Evolutionary conservation across 2,329 filamentous ascomycete species (phyloP).

Genomic region (Penicillium digitatum): DNA sequence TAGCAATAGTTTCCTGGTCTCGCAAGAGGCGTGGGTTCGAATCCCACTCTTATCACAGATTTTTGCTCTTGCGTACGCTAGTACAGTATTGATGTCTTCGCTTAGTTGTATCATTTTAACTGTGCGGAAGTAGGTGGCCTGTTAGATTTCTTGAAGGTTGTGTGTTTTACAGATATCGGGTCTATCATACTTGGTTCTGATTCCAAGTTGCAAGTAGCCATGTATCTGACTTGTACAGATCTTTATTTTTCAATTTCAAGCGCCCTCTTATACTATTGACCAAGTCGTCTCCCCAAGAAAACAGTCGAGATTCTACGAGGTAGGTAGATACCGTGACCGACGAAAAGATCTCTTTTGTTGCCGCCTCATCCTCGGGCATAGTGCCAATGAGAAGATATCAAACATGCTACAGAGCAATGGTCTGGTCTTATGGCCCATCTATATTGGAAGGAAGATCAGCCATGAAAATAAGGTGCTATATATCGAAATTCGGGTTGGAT

Average conservation of each 20-base stretch:
- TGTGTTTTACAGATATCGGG: neutral
- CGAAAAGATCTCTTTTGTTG: neutral
- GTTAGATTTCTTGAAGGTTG: neutral
- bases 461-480: neutral
- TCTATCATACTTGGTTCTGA: neutral
- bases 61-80: no score
- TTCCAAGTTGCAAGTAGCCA: neutral
- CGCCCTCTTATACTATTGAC: neutral
- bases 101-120: neutral
- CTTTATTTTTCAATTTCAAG: neutral
- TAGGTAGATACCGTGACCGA: neutral
- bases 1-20: constrained; percentile 12
- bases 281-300: neutral
- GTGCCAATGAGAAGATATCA: no score
- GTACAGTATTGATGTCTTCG: no score
- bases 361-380: neutral
- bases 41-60: constrained; percentile 15
- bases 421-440: neutral
- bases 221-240: neutral
- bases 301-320: neutral
- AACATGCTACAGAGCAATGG: no score
- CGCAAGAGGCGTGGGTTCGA: constrained; percentile 11
- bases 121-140: neutral
- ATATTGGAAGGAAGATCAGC: neutral
- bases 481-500: no score